Evolutionary conservation across 2,329 filamentous ascomycete genomes (phyloP).

Genomic region (Phoma sp.): DNA sequence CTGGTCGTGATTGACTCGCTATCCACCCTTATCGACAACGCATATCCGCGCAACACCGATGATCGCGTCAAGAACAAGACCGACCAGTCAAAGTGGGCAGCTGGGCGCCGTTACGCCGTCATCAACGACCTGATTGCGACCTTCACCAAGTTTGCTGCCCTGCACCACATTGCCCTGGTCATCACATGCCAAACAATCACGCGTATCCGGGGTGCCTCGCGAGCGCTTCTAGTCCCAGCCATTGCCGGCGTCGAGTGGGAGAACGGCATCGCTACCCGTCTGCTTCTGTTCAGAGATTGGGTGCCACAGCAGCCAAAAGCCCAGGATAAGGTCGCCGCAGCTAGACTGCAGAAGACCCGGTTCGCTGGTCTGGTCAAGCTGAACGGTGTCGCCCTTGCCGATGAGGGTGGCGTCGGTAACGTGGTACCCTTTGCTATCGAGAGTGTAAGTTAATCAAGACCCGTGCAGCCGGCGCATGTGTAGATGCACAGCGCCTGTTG

Average conservation of each 20-base stretch:
- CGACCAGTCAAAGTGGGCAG: constrained; percentile 57
- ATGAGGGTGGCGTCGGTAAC: constrained; percentile 52
- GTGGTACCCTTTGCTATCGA: constrained; percentile 59
- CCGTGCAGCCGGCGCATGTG: constrained; percentile 9
- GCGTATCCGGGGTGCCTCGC: constrained; percentile 71
- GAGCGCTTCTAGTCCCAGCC: constrained; percentile 75
- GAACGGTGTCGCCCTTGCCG: constrained; percentile 48
- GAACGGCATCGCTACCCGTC: constrained; percentile 71
- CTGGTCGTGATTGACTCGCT: constrained; percentile 80
- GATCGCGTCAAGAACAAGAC: constrained; percentile 52
- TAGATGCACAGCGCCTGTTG: background rate
- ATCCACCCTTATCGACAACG: constrained; percentile 76
- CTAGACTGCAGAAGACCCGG: constrained; percentile 43
- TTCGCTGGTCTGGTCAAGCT: constrained; percentile 55
- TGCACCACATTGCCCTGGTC: constrained; percentile 74
- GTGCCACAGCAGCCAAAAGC: constrained; percentile 38
- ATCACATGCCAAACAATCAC: constrained; percentile 82
- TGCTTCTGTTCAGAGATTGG: constrained; percentile 81
- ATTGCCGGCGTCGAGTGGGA: constrained; percentile 83
- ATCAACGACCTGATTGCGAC: constrained; percentile 68
- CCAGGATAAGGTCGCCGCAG: constrained; percentile 32
- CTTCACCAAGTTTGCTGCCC: constrained; percentile 74
- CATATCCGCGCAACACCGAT: constrained; percentile 68
- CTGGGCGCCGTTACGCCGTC: constrained; percentile 62
- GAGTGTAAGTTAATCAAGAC: constrained; percentile 52